Evolutionary conservation across 768 basidiomycete genomes (phyloP).

Genomic region (Phlebiopsis flavidoalba): DNA sequence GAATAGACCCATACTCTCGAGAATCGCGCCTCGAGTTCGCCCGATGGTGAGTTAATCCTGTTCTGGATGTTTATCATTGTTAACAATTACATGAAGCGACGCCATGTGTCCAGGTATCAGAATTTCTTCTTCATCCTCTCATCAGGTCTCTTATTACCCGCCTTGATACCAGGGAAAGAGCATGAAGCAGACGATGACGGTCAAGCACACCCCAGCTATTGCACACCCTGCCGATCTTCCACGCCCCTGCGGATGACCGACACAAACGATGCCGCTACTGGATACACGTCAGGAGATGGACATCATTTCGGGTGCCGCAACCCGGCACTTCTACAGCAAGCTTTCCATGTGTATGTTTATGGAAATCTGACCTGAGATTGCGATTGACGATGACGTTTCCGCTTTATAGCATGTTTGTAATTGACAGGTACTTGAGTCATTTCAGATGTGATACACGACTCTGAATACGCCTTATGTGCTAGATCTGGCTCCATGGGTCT

Average conservation of each 20-base stretch:
- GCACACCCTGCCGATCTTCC: constrained; percentile 50
- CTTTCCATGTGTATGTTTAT: constrained; percentile 52
- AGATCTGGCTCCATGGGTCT: constrained; percentile 49
- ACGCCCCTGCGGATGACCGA: constrained; percentile 30
- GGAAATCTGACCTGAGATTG: not conserved
- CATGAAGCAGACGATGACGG: constrained; percentile 35
- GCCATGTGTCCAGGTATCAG: constrained; percentile 43
- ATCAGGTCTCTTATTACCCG: not conserved
- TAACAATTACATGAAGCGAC: constrained; percentile 30
- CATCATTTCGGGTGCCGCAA: constrained; percentile 51
- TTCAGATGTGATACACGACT: not conserved
- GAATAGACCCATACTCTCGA: constrained; percentile 52
- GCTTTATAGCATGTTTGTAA: constrained; percentile 43
- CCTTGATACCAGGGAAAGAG: constrained; percentile 39
- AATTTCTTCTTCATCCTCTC: not conserved
- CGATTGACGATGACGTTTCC: not conserved
- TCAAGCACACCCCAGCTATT: constrained; percentile 47
- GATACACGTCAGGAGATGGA: constrained; percentile 53
- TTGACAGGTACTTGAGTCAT: constrained; percentile 35
- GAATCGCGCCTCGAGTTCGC: constrained; percentile 50
- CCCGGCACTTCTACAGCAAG: constrained; percentile 44
- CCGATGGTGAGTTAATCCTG: constrained; percentile 41
- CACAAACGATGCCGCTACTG: constrained; percentile 25
- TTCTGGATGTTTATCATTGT: not conserved
- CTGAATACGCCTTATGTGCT: not conserved